Base-by-base conservation (phyloP, 352 stramenopile species). In the Phytophthora hibernalis region DNA sequence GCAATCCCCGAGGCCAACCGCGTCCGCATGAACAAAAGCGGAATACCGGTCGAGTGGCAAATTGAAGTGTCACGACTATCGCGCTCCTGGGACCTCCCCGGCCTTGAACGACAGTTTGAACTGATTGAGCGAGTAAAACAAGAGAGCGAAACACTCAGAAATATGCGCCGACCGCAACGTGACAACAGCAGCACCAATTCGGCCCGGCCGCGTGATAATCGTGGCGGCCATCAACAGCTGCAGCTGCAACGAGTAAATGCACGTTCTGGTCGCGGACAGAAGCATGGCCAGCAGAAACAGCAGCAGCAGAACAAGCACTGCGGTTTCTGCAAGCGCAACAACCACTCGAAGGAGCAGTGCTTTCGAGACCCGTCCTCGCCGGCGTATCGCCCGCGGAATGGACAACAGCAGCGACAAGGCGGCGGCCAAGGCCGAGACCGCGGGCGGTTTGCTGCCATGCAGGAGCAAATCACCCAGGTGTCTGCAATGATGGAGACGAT, bases 401-500 rank as follows among this genome's bases (percentile, higher is more conserved):
- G 21, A 28, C 24, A 28, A 15, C 35, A 59, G 35, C 52, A 59
- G 21, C 52, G 15, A 10, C 31, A 38, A n/a, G 31, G 31, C 31
- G 48, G 37, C n/a, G n/a, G n/a, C n/a, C n/a, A n/a, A n/a, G n/a
- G 37, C 7, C 35, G 35, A 7, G 37, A 22, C 1, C 21, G 16
- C 6, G 35, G 45, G 7, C 51, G 28, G 20, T 58, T 58, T 48
- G 33, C 52, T 30, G 37, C 52, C 18, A 40, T 49, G 37, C 52
- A 59, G 35, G n/a, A 49, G 5, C 21, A 40, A 31, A 50, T 59
- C 37, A 49, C 24, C 35, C 35, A 59, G 37, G 30, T 59, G 52
- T 40, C 52, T n/a, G 52, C n/a, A n/a, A 59, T 49, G 52, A 59
- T 59, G 35, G 52, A 59, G 22, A 48, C 35, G 6, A 59, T 59